Percentiles rank a stretch among this genome's conserved stretches.
Evolutionary conservation across 1,284 basidiomycete genomes (phyloP).

Genomic region (Fomitopsis pinicola): DNA sequence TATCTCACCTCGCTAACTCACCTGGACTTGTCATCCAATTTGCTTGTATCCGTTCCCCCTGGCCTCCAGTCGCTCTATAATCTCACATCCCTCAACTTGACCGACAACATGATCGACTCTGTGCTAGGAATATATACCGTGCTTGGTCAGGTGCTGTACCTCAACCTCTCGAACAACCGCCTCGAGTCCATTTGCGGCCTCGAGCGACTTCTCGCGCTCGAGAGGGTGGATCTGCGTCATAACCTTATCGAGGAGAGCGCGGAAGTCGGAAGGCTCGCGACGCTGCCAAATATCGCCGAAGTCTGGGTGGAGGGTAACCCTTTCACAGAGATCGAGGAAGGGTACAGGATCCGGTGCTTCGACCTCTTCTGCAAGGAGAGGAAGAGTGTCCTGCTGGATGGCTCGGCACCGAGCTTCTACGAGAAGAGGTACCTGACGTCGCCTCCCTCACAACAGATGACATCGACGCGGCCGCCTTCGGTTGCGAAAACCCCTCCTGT

Average conservation of each 20-base stretch:
- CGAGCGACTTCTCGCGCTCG: constrained; percentile 80
- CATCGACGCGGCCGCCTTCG: constrained; percentile 40
- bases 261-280: constrained; percentile 83
- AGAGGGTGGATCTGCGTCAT: constrained; percentile 81
- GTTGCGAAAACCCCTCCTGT: constrained; percentile 55
- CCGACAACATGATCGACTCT: constrained; percentile 96
- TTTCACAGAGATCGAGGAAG: constrained; percentile 66
- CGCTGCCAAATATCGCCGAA: constrained; percentile 72
- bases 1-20: constrained; percentile 77
- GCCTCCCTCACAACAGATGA: constrained; percentile 46
- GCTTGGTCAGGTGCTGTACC: constrained; percentile 71
- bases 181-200: constrained; percentile 92
- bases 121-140: constrained; percentile 83
- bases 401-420: constrained; percentile 67
- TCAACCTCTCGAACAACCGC: constrained; percentile 84
- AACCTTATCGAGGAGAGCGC: constrained; percentile 82
- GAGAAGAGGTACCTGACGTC: constrained; percentile 64
- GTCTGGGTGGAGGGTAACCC: constrained; percentile 84
- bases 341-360: constrained; percentile 76
- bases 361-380: constrained; percentile 82
- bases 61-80: constrained; percentile 72
- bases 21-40: constrained; percentile 87
- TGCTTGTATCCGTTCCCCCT: constrained; percentile 82
- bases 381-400: constrained; percentile 71
- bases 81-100: constrained; percentile 84